phyloP scores from a whole-genome alignment of 495 filamentous ascomycete species.

The Thermothielavioides terrestris region DNA sequence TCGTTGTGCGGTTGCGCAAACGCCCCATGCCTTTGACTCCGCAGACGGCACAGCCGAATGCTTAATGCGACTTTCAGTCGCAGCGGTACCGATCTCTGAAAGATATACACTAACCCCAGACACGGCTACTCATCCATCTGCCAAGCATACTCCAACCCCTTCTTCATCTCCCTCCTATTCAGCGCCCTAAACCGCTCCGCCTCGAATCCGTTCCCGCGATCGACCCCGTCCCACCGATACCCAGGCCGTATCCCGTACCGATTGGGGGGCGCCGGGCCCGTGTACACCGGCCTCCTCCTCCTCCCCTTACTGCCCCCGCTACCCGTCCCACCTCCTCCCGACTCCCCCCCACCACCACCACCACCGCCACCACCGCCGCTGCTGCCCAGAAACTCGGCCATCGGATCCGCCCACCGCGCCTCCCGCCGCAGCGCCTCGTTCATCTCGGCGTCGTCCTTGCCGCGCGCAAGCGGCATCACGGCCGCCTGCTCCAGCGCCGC shows the following conservation, averaged over 20 bases:
- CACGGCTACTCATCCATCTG: constrained; percentile 71
- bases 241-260: constrained; percentile 89
- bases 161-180: constrained; percentile 63
- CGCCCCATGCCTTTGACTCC: no score
- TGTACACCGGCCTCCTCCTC: constrained; percentile 64
- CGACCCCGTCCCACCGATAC: constrained; percentile 94
- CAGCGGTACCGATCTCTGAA: background rate
- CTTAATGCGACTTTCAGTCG: background rate
- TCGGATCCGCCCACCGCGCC: constrained; percentile 89
- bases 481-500: constrained; percentile 67
- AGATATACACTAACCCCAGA: background rate
- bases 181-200: constrained; percentile 84
- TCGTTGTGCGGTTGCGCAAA: no score
- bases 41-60: no score
- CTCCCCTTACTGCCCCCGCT: constrained; percentile 38
- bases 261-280: constrained; percentile 76
- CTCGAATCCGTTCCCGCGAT: constrained; percentile 90
- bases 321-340: constrained; percentile 35
- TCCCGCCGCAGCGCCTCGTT: constrained; percentile 71
- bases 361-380: constrained; percentile 13
- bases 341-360: constrained; percentile 26
- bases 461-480: constrained; percentile 69
- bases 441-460: constrained; percentile 69
- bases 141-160: constrained; percentile 84
- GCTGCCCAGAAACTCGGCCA: constrained; percentile 61